phyloP scores from a whole-genome alignment of 2,329 filamentous ascomycete species.

The Xylaria polymorpha region DNA sequence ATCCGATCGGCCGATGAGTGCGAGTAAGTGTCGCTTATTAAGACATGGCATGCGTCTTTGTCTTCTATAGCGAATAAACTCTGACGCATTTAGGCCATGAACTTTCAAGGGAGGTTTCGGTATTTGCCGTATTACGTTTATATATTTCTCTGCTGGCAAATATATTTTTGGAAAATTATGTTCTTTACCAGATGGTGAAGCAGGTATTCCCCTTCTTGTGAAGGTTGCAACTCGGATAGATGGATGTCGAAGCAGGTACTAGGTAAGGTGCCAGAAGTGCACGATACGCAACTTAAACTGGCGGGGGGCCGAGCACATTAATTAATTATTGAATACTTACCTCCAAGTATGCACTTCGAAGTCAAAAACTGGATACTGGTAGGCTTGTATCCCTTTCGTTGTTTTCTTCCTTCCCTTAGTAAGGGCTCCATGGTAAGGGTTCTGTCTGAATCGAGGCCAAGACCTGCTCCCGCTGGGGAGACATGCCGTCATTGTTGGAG shows the following conservation, averaged over 20 bases:
- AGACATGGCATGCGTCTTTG: constrained; percentile 4
- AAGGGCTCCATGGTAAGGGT: neutral
- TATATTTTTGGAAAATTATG: neutral
- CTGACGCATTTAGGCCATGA: constrained; percentile 7
- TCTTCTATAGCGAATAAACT: neutral
- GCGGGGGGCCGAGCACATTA: neutral
- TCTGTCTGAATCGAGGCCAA: constrained; percentile 22
- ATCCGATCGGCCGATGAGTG: constrained; percentile 10
- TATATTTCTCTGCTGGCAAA: neutral
- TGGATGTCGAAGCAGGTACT: neutral
- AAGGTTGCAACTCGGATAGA: neutral
- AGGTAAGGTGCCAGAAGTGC: neutral
- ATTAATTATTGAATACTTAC: neutral
- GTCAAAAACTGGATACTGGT: neutral
- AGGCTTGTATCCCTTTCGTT: neutral
- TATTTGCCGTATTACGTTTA: neutral
- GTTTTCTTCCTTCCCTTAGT: neutral
- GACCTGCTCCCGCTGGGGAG: constrained; percentile 19
- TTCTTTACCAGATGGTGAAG: neutral
- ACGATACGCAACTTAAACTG: neutral
- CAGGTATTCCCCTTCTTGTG: neutral
- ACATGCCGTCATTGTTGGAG: constrained; percentile 36
- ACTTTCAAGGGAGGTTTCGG: neutral
- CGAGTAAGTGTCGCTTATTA: constrained; percentile 11
- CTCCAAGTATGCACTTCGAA: neutral